These are phyloP conservation scores for Aspergillus melleus DNA, from an alignment of 2,329 filamentous ascomycete genomes.

Conservation along the genomic window DNA sequence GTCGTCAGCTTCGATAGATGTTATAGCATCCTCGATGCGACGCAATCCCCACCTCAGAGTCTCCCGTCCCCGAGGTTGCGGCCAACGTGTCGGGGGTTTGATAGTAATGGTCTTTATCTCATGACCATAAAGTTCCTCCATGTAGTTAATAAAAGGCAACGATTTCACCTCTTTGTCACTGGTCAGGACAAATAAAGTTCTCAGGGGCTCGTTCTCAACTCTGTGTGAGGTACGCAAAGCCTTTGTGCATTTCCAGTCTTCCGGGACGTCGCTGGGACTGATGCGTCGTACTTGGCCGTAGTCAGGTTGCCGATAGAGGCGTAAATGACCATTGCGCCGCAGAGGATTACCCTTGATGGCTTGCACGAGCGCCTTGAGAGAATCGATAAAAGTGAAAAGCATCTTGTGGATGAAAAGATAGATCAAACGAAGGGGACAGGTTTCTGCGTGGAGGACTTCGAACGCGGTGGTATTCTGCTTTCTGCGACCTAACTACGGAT, in stretches of 20 bases:
- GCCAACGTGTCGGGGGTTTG: neutral
- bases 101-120: neutral
- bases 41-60: neutral
- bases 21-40: neutral
- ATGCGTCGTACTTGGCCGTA: constrained; percentile 3
- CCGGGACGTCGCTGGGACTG: neutral
- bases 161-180: too few relatives aligned
- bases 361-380: neutral
- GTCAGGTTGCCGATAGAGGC: constrained; percentile 3
- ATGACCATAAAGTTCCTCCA: too few relatives aligned
- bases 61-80: neutral
- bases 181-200: too few relatives aligned
- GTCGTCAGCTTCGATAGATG: neutral
- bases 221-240: neutral
- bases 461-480: constrained; percentile 4
- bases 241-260: constrained; percentile 6
- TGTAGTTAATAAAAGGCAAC: too few relatives aligned
- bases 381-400: constrained; percentile 5
- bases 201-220: constrained; percentile 1
- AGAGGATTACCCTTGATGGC: neutral
- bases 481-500: neutral
- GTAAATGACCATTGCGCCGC: constrained; percentile 1
- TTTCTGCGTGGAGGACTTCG: constrained; percentile 2
- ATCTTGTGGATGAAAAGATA: constrained; percentile 4
- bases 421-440: constrained; percentile 3